Conservation (phyloP, 768 basidiomycete species). For the Calocybe cyanea region DNA sequence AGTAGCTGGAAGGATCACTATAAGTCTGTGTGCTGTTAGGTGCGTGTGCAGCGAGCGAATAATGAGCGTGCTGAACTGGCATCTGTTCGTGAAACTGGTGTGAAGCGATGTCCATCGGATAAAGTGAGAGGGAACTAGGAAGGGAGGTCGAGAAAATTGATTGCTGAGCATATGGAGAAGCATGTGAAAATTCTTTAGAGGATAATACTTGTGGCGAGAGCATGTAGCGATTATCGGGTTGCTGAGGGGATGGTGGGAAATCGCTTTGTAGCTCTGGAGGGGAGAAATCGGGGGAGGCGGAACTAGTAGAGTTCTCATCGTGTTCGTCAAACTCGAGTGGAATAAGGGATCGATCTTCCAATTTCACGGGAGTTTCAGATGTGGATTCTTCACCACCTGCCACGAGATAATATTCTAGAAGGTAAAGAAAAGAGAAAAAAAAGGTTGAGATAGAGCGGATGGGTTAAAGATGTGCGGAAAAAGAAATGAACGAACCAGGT, state of each 20-base stretch:
- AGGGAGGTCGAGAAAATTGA: constrained; percentile 10
- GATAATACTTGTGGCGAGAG: constrained; percentile 8
- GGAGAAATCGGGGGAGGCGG: constrained; percentile 44
- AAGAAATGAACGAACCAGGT: constrained; percentile 43
- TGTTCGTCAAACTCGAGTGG: constrained; percentile 43
- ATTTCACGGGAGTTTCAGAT: constrained; percentile 49
- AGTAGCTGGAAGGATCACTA: neutral
- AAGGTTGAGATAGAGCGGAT: constrained; percentile 11
- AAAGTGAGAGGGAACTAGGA: constrained; percentile 15
- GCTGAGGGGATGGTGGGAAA: constrained; percentile 43
- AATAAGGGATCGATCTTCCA: constrained; percentile 48
- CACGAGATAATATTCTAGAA: constrained; percentile 76
- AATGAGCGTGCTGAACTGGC: constrained; percentile 10
- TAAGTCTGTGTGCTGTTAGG: constrained; percentile 12
- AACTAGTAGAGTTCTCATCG: constrained; percentile 32
- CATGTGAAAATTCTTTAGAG: constrained; percentile 8
- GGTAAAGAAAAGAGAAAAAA: constrained; percentile 1
- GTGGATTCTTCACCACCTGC: constrained; percentile 77
- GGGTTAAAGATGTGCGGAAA: too few relatives aligned
- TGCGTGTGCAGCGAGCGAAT: constrained; percentile 7
- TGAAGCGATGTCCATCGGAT: constrained; percentile 11
- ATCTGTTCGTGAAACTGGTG: constrained; percentile 10
- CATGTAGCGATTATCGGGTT: constrained; percentile 13
- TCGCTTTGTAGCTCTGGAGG: constrained; percentile 41
- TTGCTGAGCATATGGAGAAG: constrained; percentile 6